Conservation (phyloP, 768 basidiomycete species). For the Boletellus ananiceps region DNA sequence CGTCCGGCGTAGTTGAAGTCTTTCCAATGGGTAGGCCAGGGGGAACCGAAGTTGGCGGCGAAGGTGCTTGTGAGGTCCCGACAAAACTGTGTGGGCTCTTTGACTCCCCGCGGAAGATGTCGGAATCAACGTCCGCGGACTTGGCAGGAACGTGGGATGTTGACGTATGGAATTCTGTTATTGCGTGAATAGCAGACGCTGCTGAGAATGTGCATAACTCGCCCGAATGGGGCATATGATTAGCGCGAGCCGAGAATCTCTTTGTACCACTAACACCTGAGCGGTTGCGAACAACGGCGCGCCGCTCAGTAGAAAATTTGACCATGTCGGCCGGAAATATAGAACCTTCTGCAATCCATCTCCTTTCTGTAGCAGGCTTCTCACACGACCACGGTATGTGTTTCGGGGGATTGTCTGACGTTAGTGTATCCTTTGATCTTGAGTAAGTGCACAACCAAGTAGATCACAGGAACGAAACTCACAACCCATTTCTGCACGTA, state of each 20-base stretch:
- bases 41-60: background rate
- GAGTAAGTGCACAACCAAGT: slow-evolving; percentile 5
- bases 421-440: slow-evolving; percentile 17
- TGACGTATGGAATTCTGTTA: slow-evolving; percentile 1
- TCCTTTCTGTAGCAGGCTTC: slow-evolving; percentile 12
- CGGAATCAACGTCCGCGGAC: slow-evolving; percentile 7
- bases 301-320: slow-evolving; percentile 4
- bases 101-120: slow-evolving; percentile 4
- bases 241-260: background rate
- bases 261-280: background rate
- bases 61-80: slow-evolving; percentile 1
- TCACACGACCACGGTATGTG: slow-evolving; percentile 31
- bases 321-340: slow-evolving; percentile 22
- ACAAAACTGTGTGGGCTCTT: slow-evolving; percentile 1
- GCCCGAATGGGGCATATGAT: slow-evolving; percentile 2
- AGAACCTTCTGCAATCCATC: slow-evolving; percentile 31
- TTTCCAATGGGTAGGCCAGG: background rate
- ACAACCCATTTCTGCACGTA: slow-evolving; percentile 35
- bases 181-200: background rate
- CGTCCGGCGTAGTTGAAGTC: slow-evolving; percentile 2
- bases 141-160: slow-evolving; percentile 2
- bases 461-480: slow-evolving; percentile 11
- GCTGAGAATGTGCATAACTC: slow-evolving; percentile 1
- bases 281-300: background rate
- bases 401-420: slow-evolving; percentile 19